Percentiles rank a stretch among this genome's conserved stretches.
phyloP scores from a whole-genome alignment of 352 stramenopile species.

The Blastocystis sp. region DNA sequence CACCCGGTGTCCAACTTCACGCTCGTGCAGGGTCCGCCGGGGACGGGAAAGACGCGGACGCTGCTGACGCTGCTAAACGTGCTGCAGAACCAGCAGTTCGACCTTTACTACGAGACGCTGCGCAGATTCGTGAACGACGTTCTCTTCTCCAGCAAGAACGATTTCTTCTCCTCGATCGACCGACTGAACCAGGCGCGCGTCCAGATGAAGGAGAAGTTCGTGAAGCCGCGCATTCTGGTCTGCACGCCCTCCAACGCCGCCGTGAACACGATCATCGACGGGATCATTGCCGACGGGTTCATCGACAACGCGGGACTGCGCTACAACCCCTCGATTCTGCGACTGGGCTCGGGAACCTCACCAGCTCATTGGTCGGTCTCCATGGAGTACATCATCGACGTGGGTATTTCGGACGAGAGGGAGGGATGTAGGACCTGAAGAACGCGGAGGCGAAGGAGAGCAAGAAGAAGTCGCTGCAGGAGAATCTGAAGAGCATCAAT shows the following conservation, averaged over 20 bases:
- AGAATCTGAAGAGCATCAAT: neutral
- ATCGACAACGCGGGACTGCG: conserved; percentile 60
- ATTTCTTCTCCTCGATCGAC: conserved; percentile 15
- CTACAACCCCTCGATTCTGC: conserved; percentile 50
- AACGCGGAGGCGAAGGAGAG: conserved; percentile 3
- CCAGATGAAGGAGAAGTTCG: conserved; percentile 49
- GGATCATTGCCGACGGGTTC: conserved; percentile 72
- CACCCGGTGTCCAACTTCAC: conserved; percentile 55
- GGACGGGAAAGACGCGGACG: conserved; percentile 84
- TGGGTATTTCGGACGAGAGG: neutral
- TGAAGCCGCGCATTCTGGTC: conserved; percentile 34
- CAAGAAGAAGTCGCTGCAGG: neutral
- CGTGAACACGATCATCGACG: conserved; percentile 75
- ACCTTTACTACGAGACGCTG: conserved; percentile 22
- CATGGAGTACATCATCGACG: conserved; percentile 44
- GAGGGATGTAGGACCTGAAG: neutral
- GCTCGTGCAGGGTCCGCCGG: conserved; percentile 81
- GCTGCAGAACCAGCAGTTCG: conserved; percentile 42
- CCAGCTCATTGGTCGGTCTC: conserved; percentile 45
- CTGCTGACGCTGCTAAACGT: conserved; percentile 65
- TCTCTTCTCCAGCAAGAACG: neutral
- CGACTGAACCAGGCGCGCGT: conserved; percentile 24
- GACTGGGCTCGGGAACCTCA: conserved; percentile 23
- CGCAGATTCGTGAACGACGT: conserved; percentile 8
- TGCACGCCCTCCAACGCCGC: conserved; percentile 74